Conservation (phyloP, 768 basidiomycete species). For the Suillus ampliporus region DNA sequence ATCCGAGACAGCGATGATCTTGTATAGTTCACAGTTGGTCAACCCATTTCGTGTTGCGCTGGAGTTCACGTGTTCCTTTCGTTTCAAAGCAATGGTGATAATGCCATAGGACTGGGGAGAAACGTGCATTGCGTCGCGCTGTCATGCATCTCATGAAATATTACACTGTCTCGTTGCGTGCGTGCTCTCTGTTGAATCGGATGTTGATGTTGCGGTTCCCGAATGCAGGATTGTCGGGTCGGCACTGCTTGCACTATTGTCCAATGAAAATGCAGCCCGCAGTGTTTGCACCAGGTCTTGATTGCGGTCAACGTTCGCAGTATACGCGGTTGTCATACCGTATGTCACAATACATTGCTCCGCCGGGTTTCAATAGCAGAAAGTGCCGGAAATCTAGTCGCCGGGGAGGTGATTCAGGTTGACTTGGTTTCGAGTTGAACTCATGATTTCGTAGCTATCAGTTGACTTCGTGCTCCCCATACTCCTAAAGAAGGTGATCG, state of each 20-base stretch:
- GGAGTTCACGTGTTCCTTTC: not conserved
- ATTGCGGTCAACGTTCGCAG: not conserved
- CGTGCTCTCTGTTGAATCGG: constrained; percentile 2
- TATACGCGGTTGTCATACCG: not conserved
- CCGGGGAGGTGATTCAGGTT: not conserved
- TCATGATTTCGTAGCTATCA: not conserved
- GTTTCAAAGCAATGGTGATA: not conserved
- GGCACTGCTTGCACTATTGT: not conserved
- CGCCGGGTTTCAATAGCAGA: not conserved
- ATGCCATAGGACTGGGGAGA: not conserved
- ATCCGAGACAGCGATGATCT: not conserved
- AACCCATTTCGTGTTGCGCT: not conserved
- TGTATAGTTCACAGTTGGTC: constrained; percentile 1
- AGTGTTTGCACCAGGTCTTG: not conserved
- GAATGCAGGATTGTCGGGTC: not conserved
- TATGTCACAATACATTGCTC: not conserved
- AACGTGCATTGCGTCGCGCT: not conserved
- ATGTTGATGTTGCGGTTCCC: constrained; percentile 1
- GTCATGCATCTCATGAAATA: not conserved
- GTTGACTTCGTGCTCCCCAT: not conserved
- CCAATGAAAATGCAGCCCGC: not conserved
- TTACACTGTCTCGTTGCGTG: not conserved
- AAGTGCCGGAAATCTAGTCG: not conserved
- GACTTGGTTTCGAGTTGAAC: no score
- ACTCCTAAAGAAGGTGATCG: not conserved